Percentiles rank a stretch among this genome's conserved stretches.
Conservation (phyloP, 202 grass and related monocot genomes). For the Carex arenaria region DNA sequence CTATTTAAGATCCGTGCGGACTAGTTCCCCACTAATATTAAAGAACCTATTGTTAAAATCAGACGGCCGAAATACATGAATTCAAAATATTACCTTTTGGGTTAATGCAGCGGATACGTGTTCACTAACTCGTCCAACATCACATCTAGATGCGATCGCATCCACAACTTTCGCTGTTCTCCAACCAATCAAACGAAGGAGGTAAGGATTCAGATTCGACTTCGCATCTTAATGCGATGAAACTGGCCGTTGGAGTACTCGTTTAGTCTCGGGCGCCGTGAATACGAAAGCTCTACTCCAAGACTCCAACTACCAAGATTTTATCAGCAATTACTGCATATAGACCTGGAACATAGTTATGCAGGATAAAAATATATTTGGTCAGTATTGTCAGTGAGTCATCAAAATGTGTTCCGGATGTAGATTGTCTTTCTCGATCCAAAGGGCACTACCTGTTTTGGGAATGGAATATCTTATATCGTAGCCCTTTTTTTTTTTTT, state of each 20-base stretch:
- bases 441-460: neutral
- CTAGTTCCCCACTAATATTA: too few species aligned
- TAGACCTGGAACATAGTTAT: neutral
- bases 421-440: neutral
- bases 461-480: neutral
- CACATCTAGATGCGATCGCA: neutral
- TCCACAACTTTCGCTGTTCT: neutral
- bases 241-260: neutral
- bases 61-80: too few species aligned
- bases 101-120: too few species aligned
- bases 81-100: too few species aligned
- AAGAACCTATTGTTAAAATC: too few species aligned
- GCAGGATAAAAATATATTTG: neutral
- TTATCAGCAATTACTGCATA: neutral
- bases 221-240: neutral
- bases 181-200: neutral
- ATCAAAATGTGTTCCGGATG: neutral
- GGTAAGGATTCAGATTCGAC: neutral
- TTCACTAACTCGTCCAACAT: neutral
- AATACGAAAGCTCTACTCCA: neutral
- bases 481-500: neutral
- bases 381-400: neutral
- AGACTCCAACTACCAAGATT: conserved; percentile 1
- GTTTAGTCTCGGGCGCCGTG: neutral
- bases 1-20: too few species aligned